Evolutionary conservation across 176 grass and related monocot genomes (phyloP).

Genomic region (sorghum (Sorghum bicolor)): DNA sequence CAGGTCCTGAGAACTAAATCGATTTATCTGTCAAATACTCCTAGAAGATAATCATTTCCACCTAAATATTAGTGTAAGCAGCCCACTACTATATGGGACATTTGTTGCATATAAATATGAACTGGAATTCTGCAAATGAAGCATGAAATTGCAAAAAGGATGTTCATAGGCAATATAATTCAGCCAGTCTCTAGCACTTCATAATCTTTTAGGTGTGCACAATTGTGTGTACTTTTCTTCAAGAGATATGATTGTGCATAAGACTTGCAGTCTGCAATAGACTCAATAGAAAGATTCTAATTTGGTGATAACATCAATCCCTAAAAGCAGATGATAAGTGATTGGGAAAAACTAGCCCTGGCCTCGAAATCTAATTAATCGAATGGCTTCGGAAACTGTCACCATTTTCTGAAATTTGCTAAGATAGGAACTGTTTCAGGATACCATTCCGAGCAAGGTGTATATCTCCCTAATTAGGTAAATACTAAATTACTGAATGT

Average conservation of each 20-base stretch:
- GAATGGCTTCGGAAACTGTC: not conserved
- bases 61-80: not conserved
- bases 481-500: not conserved
- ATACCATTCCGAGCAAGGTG: not conserved
- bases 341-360: not conserved
- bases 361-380: not conserved
- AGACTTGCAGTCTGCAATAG: not conserved
- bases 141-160: not conserved
- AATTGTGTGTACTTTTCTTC: not conserved
- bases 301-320: not conserved
- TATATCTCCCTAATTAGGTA: not conserved
- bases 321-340: not conserved
- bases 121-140: not conserved
- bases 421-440: not conserved
- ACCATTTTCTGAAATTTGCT: not conserved
- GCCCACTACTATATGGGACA: not conserved
- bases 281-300: not conserved
- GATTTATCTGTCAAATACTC: not conserved
- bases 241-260: not conserved
- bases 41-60: not conserved
- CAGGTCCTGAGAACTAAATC: not conserved
- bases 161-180: not conserved
- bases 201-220: not conserved
- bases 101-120: not conserved
- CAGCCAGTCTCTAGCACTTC: not conserved